phyloP scores from a whole-genome alignment of 2,329 filamentous ascomycete genomes.

The Neonectria neomacrospora region DNA sequence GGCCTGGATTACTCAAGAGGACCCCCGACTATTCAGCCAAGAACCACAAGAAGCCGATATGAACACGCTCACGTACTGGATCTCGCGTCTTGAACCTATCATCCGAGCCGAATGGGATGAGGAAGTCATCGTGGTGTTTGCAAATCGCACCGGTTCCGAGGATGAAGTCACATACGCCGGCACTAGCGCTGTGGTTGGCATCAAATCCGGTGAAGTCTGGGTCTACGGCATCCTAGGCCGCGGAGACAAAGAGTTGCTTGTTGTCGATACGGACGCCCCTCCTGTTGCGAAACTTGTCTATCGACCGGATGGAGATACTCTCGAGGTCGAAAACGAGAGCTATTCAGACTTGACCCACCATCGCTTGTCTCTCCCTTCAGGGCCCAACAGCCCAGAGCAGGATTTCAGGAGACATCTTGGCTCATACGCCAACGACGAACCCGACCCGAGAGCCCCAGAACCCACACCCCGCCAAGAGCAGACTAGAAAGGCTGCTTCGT shows the following conservation, averaged over 20 bases:
- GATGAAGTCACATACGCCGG: conserved; percentile 76
- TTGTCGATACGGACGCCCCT: conserved; percentile 69
- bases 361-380: conserved; percentile 3
- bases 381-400: conserved; percentile 9
- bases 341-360: neutral
- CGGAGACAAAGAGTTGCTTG: conserved; percentile 72
- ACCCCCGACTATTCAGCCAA: conserved; percentile 57
- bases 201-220: conserved; percentile 71
- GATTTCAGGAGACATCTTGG: conserved; percentile 1
- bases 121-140: conserved; percentile 75
- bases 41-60: conserved; percentile 71
- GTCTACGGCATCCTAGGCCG: conserved; percentile 78
- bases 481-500: neutral
- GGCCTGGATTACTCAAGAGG: conserved; percentile 78
- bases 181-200: conserved; percentile 76
- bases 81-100: conserved; percentile 74
- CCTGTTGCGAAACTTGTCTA: conserved; percentile 59
- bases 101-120: conserved; percentile 62
- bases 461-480: neutral
- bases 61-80: conserved; percentile 80
- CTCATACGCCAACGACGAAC: neutral
- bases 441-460: neutral
- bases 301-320: conserved; percentile 21
- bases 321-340: conserved; percentile 9
- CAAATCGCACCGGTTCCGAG: conserved; percentile 77